Conservation (phyloP, 1,284 basidiomycete species). For the Lentinula novae-zelandiae region DNA sequence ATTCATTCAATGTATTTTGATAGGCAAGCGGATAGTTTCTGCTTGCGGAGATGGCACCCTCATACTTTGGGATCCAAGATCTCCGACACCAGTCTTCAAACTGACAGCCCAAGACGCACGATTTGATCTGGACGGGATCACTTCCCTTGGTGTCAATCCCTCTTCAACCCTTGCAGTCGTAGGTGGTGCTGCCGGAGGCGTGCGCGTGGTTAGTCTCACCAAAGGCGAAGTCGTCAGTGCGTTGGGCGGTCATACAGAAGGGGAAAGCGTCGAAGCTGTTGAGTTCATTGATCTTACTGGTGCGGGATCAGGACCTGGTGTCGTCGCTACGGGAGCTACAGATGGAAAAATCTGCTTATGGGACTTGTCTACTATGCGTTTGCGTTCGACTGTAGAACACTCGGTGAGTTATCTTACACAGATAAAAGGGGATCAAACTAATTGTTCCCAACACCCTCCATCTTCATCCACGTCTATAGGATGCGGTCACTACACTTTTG, state of each 20-base stretch:
- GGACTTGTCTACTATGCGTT: conserved; percentile 84
- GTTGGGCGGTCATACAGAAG: conserved; percentile 83
- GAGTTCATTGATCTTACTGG: conserved; percentile 80
- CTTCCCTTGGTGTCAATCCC: conserved; percentile 81
- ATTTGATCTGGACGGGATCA: conserved; percentile 80
- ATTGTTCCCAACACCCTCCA: conserved; percentile 11
- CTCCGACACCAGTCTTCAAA: conserved; percentile 76
- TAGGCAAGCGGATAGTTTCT: conserved; percentile 86
- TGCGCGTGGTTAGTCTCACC: conserved; percentile 82
- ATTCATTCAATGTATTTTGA: conserved; percentile 6
- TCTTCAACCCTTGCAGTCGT: conserved; percentile 86
- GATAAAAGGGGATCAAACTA: conserved; percentile 17
- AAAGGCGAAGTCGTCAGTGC: conserved; percentile 83
- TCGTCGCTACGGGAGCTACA: conserved; percentile 86
- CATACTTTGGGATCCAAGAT: conserved; percentile 91
- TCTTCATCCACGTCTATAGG: conserved; percentile 40
- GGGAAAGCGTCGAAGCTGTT: conserved; percentile 88
- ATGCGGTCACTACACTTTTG: conserved; percentile 82
- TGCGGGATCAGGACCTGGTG: conserved; percentile 52
- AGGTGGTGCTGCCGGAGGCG: conserved; percentile 79
- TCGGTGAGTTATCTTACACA: conserved; percentile 45
- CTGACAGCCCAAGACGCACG: conserved; percentile 71
- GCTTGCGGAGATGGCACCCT: conserved; percentile 83
- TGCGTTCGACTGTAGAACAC: conserved; percentile 79
- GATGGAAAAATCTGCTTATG: conserved; percentile 94